Base-by-base conservation (phyloP, 176 grass and related monocot species). In the Phragmites australis region DNA sequence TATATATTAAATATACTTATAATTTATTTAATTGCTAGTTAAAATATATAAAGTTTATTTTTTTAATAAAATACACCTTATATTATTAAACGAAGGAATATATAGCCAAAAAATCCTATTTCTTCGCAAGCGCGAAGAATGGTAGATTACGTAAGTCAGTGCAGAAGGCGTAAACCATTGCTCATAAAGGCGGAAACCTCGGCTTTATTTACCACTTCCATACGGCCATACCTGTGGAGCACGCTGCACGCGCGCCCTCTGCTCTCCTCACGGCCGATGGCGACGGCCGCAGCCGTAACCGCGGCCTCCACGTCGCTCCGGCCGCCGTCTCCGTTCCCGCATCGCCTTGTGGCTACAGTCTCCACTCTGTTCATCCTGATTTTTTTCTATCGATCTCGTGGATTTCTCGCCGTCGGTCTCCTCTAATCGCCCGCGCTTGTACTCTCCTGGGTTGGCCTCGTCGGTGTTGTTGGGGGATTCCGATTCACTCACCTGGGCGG, bases 221-320 rank as follows among this genome's bases (percentile, higher is more conserved):
- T 15, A 10, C 21, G 32, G 58, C 21, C 39, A 32, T 15, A 19
- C 53, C 25, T 72, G 86, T 74, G 81, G 86, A 62, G 74, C 80
- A 50, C 57, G 49, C 68, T 37, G 18, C 31, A 27, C 57, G 69
- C 75, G 70, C 62, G 40, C 56, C 0, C 77, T 25, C 22, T 21
- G 31, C 75, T 44, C 32, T 62, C 9, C 3, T 47, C 52, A 4
- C 56, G 72, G 39, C 77, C 54, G n/a, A 85, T 81, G 87, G 64
- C 77, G 3, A 47, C 55, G 71, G 40, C 66, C 15, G 32, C 81
- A 43, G 21, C 50, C 8, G 52, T 76, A 22, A 8, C 65, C 7
- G 53, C 84, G 25, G 61, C 72, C 2, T 77, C 82, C 39, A 77
- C 40, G 64, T 65, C 72, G 16, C 72, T 85, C 72, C 82, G 78